Evolutionary conservation across 352 stramenopile genomes (phyloP), one percentile per base, ranked within the genome.

Genomic region (Nothophytophthora sp.): DNA sequence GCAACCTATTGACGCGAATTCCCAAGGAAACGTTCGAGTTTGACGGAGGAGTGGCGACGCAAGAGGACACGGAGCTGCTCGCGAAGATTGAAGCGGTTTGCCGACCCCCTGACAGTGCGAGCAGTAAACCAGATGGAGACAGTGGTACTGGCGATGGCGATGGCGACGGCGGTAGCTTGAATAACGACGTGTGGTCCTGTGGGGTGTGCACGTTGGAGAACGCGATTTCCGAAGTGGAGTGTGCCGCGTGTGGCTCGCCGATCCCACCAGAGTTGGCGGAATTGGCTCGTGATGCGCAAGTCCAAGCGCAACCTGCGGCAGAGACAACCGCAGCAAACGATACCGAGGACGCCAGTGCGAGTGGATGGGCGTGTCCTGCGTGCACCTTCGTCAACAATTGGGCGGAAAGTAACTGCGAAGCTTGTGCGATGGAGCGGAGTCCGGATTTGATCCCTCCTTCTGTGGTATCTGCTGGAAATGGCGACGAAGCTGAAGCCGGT

Each of bases 361-460:
- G 18, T 25, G 77, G 81, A 12, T 92, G 82, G 82, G 18, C 70
- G 6, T 92, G 82, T 30, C 25, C 58, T 11, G 67, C 80, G 11
- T 92, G 82, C 33, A 92, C 82, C 1, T 79, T 90, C 18, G 40
- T 88, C 9, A 92, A 92, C 41, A 58, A 42, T 11, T 92, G 82
- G 82, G 23, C 35, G 22, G 54, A 73, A 10, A 43, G 50, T 3
- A 70, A 66, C 18, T 92, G 82, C 38, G 51, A 46, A 13, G 67
- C 81, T 20, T 92, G 82, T 50, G 71, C 59, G 32, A 82, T 58
- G 49, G 76, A 85, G 38, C 76, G 78, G 2, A 67, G 60, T 35
- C 47, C 69, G n/a, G 68, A 73, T 47, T 47, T 86, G 30, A 51
- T 70, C 1, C 48, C 72, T 2, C 46, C 60, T 12, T 4, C 43